Conservation (phyloP, 164 flowering plant genomes). For the Tinospora cordifolia region DNA sequence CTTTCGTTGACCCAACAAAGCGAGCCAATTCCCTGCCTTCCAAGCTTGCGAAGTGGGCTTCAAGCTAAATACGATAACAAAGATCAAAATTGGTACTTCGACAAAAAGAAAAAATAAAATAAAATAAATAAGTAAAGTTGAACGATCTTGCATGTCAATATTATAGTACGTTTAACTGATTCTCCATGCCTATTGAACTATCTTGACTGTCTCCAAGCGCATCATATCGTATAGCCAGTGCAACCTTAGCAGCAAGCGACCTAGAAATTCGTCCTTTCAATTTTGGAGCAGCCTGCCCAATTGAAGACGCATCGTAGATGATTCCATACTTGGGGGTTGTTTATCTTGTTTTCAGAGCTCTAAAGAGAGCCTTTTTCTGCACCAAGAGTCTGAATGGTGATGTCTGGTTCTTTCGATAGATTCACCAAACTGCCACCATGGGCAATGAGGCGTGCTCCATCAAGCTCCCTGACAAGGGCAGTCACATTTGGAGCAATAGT, state of each 20-base stretch:
- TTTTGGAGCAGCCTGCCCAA: conserved; percentile 92
- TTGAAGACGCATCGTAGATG: conserved; percentile 85
- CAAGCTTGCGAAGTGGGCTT: conserved; percentile 70
- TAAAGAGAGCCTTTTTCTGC: conserved; percentile 95
- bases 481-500: conserved; percentile 87
- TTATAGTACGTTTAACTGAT: conserved; percentile 49
- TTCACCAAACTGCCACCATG: conserved; percentile 92
- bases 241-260: conserved; percentile 86
- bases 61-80: conserved; percentile 42
- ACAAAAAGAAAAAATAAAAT: not conserved
- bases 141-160: not conserved
- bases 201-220: conserved; percentile 82
- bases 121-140: too few relatives aligned
- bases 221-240: conserved; percentile 81
- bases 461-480: conserved; percentile 91
- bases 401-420: conserved; percentile 91
- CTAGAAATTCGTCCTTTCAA: conserved; percentile 87
- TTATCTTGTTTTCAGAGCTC: conserved; percentile 91
- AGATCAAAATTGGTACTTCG: not conserved
- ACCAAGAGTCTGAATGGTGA: conserved; percentile 91
- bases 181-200: conserved; percentile 74
- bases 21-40: conserved; percentile 80
- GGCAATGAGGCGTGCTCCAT: conserved; percentile 89
- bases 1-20: conserved; percentile 83
- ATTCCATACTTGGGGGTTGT: conserved; percentile 96